These are phyloP conservation scores for Podospora pseudocomata DNA, from an alignment of 495 filamentous ascomycete species.

Conservation along the genomic window DNA sequence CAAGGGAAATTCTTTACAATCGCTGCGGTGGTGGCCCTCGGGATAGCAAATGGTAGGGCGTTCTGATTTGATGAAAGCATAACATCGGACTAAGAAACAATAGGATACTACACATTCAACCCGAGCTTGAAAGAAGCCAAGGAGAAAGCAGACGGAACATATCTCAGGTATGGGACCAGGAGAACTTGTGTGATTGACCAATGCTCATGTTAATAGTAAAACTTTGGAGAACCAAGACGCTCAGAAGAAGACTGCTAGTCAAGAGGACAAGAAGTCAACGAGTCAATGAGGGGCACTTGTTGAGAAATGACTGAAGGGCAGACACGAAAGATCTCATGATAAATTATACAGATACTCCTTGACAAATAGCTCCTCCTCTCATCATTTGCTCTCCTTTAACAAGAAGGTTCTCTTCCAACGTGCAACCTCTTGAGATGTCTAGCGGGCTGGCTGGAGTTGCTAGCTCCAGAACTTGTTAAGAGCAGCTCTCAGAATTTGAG, in stretches of 20 bases:
- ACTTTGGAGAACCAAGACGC: conserved; percentile 12
- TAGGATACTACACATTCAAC: conserved; percentile 45
- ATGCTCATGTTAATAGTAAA: conserved; percentile 22
- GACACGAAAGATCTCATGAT: too few species aligned
- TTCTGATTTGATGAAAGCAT: background rate
- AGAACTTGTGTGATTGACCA: background rate
- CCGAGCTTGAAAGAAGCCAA: conserved; percentile 39
- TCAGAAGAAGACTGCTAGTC: background rate
- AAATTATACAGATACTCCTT: too few species aligned
- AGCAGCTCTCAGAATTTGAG: background rate
- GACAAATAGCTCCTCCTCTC: too few species aligned
- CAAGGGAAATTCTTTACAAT: conserved; percentile 24
- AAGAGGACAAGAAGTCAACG: conserved; percentile 5
- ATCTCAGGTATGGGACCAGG: conserved; percentile 10
- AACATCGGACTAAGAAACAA: conserved; percentile 13
- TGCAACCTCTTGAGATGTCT: background rate
- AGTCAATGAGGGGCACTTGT: background rate
- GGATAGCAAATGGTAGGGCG: conserved; percentile 30
- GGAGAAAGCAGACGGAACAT: conserved; percentile 23
- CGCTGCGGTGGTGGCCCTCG: conserved; percentile 23
- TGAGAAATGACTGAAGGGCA: background rate
- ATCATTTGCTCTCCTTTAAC: too few species aligned
- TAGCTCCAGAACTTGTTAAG: background rate
- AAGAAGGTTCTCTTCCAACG: background rate
- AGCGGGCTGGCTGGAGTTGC: background rate